Evolutionary conservation across 139 green algal genomes (phyloP), one percentile per base, ranked within the genome.

Genomic region (Chlamydomonas urium): DNA sequence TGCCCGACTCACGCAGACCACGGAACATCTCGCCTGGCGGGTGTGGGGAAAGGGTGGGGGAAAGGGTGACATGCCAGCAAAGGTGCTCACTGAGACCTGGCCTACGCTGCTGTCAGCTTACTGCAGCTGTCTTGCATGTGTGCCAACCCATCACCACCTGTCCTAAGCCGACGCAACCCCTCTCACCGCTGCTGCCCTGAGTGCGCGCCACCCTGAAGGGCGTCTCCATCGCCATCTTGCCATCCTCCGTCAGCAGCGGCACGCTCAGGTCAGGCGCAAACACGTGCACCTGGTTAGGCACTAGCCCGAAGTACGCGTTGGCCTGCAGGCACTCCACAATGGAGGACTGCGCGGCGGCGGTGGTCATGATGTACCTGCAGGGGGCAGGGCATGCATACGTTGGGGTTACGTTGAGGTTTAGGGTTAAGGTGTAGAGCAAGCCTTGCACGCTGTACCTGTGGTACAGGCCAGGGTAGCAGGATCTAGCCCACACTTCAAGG

Each of bases 161-260:
- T n/a, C n/a, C n/a, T n/a, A n/a, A n/a, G n/a, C n/a, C n/a, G n/a
- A n/a, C n/a, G n/a, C n/a, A n/a, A n/a, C n/a, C n/a, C n/a, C n/a
- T 35, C 74, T 66, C 63, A 74, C 75, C 76, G 29, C 56, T 76
- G 35, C 76, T 63, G 34, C 59, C 65, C 50, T 36, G 31, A 28
- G 47, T 29, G 47, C 61, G 47, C 2, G 77, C 77, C 10, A 75
- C 26, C 32, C 35, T 47, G 29, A 8, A 28, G n/a, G 31, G 32
- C 2, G 57, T 23, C 38, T 78, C 77, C 73, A 80, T 69, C 23
- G 77, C 69, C n/a, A 80, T 58, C 67, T 76, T 74, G 24, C 61
- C 28, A 10, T 79, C 73, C 38, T 79, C 78, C 10, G 6, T 28
- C 3, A 66, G n/a, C 1, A 31, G 36, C 4, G 56, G 69, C 28